Conservation (phyloP, 805 yeast genomes). For the Metschnikowia matae region DNA sequence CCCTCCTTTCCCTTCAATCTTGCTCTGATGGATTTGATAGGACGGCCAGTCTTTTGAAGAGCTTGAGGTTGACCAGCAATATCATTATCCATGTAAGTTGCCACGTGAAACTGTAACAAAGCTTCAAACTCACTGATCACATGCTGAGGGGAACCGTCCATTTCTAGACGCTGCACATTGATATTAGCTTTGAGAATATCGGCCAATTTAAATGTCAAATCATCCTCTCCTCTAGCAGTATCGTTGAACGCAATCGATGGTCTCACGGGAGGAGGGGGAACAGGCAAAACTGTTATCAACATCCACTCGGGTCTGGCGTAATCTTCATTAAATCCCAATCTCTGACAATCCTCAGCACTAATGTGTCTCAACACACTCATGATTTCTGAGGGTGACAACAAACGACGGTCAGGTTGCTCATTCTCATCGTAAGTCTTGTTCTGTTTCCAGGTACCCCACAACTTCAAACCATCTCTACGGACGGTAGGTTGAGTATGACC, state of each 20-base stretch:
- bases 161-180: conserved; percentile 93
- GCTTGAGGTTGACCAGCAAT: conserved; percentile 99
- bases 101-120: conserved; percentile 93
- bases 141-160: conserved; percentile 99
- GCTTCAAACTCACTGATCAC: conserved; percentile 96
- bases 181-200: conserved; percentile 96
- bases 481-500: conserved; percentile 95
- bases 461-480: conserved; percentile 91
- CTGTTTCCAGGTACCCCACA: conserved; percentile 98
- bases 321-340: conserved; percentile 88
- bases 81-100: conserved; percentile 99
- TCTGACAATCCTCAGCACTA: conserved; percentile 72
- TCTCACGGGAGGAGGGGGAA: conserved; percentile 99
- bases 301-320: conserved; percentile 99
- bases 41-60: conserved; percentile 96
- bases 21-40: conserved; percentile 97
- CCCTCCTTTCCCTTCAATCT: conserved; percentile 99
- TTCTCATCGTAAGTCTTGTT: conserved; percentile 77
- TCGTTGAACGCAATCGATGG: conserved; percentile 98
- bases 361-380: conserved; percentile 90
- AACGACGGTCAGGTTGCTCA: conserved; percentile 88
- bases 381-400: conserved; percentile 84
- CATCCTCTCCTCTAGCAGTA: conserved; percentile 98
- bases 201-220: conserved; percentile 93
- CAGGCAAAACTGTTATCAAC: conserved; percentile 94